Evolutionary conservation across 2,329 filamentous ascomycete species (phyloP), one percentile per base, ranked within the genome.

Genomic region (Dothideomycetes sp.): DNA sequence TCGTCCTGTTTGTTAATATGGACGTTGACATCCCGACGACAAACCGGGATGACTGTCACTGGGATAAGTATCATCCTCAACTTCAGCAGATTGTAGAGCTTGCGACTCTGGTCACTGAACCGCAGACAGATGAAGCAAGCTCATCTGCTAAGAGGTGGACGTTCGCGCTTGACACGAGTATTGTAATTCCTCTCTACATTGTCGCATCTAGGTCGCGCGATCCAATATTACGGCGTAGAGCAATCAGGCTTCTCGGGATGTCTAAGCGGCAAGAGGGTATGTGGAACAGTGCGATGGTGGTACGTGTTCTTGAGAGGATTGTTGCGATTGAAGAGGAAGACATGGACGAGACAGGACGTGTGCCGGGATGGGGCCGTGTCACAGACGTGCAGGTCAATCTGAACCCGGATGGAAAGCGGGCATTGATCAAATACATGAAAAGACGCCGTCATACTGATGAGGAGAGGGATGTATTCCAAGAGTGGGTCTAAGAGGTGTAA

Each of bases 251-350:
- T 0, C 37, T 54, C 10, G 37, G 44, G 16, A 35, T 24, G 8
- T 41, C 34, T 2, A 39, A 42, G 2, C 35, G 47, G n/a, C 45
- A 50, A 16, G 52, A 54, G 17, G 49, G 48, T 1, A 36, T 50
- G 0, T 46, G 45, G 47, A 46, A 46, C 19, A 43, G 42, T 14
- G 22, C 33, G 1, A 41, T 40, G 4, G 44, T 44, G 9, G 52
- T 47, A 4, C 46, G 43, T 14, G 45, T 62, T 3, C 49, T 55
- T 8, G 47, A 59, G 8, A 49, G 56, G 3, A 46, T 61, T 5
- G 45, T 47, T 9, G 49, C 60, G 33, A 43, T 59, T 11, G 50
- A 58, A 36, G 19, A 50, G 19, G 10, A 4, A 9, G 37, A 31
- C 11, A 19, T 40, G 5, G 22, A 27, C 12, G 22, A 27, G 22